phyloP scores from a whole-genome alignment of 2,329 filamentous ascomycete species.

The Cladosporium sp. region DNA sequence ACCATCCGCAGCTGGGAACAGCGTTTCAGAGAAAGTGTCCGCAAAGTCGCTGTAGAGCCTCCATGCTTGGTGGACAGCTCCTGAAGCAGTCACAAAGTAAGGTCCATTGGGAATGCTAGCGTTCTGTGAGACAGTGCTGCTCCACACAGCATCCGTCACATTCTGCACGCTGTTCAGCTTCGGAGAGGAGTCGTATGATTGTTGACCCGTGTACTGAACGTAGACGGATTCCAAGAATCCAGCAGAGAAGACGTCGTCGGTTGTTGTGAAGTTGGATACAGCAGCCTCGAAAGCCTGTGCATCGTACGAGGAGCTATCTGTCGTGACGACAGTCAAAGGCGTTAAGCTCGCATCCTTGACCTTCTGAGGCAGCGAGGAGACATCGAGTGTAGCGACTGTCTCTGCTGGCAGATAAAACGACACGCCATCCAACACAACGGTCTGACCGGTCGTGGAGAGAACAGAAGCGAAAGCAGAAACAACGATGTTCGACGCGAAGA shows the following conservation, averaged over 20 bases:
- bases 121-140: constrained; percentile 6
- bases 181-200: constrained; percentile 18
- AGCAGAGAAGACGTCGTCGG: constrained; percentile 45
- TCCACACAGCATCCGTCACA: constrained; percentile 11
- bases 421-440: constrained; percentile 41
- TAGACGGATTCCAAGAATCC: constrained; percentile 40
- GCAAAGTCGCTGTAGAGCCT: constrained; percentile 52
- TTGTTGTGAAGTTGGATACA: constrained; percentile 33
- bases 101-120: constrained; percentile 46
- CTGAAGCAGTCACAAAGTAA: constrained; percentile 51
- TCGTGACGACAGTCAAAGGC: constrained; percentile 42
- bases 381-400: constrained; percentile 35
- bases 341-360: constrained; percentile 31
- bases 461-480: constrained; percentile 18
- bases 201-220: constrained; percentile 26
- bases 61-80: constrained; percentile 51
- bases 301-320: constrained; percentile 29
- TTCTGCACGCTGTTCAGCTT: constrained; percentile 5
- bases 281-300: constrained; percentile 28
- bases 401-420: constrained; percentile 44
- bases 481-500: neutral
- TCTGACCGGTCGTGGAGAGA: constrained; percentile 41
- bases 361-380: constrained; percentile 18
- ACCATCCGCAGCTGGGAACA: constrained; percentile 41
- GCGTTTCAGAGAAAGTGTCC: constrained; percentile 52